Evolutionary conservation across 352 stramenopile genomes (phyloP), one percentile per base, ranked within the genome.

Genomic region (Pythium monospermum): DNA sequence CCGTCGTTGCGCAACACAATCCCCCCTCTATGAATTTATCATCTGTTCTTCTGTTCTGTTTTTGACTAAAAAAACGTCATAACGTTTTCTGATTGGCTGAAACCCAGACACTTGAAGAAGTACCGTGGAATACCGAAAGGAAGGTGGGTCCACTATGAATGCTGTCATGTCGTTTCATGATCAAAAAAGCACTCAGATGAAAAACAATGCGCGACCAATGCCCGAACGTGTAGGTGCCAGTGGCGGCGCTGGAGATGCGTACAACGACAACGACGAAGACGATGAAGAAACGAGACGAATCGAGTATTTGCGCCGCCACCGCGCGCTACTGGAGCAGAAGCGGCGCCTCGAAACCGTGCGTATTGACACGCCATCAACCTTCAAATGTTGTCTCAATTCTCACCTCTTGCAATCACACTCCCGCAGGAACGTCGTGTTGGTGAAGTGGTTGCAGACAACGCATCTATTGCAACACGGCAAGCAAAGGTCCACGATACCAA

Each of bases 291-390:
- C 83, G 55, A 47, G 42, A 22, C 58, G 47, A 1, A 68, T 74
- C 19, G 72, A 57, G 32, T 85, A 71, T 39, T 51, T 85, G 42
- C 64, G 61, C 2, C 66, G 52, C 1, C 74, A 83, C 36, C 68
- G 58, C 32, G 73, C 74, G 57, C 45, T 58, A 45, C 64, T 84
- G 15, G 62, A 77, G 37, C 77, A 81, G 50, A 73, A 69, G 15
- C 68, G 70, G 45, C 70, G 73, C n/a, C 58, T 84, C 18, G 75
- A 86, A 27, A 78, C 73, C 63, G 74, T 88, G 42, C 30, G 49
- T 21, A 27, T n/a, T 10, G 35, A 25, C 15, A 19, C 15, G 15
- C 12, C 23, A 10, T 18, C 18, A 19, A 19, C 18, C 12, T 7
- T 53, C 33, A 7, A 41, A n/a, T n/a, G n/a, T n/a, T n/a, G n/a